phyloP scores from a whole-genome alignment of 2,329 filamentous ascomycete genomes.

The Colletotrichum incanum region DNA sequence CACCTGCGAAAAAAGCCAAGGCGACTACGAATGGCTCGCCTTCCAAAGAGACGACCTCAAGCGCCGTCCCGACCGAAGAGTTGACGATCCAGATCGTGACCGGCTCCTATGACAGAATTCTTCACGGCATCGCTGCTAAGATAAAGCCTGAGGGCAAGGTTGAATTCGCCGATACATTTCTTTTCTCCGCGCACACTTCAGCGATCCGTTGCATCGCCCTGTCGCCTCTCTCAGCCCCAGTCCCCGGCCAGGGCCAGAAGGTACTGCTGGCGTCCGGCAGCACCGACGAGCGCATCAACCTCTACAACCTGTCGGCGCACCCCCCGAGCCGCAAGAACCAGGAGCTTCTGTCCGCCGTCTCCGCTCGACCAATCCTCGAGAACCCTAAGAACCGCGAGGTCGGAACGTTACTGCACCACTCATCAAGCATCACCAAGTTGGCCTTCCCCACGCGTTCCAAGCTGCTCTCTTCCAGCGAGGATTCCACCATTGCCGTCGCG shows the following conservation, averaged over 20 bases:
- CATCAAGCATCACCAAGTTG: constrained; percentile 84
- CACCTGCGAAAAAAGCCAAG: constrained; percentile 53
- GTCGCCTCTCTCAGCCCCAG: constrained; percentile 79
- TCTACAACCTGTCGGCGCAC: constrained; percentile 88
- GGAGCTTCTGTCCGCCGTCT: constrained; percentile 76
- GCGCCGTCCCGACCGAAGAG: constrained; percentile 40
- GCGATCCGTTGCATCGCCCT: constrained; percentile 91
- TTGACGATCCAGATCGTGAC: constrained; percentile 89
- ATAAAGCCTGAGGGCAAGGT: constrained; percentile 65
- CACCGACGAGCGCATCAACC: constrained; percentile 94
- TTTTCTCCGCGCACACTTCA: constrained; percentile 94
- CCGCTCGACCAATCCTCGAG: constrained; percentile 82
- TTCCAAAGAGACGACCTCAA: constrained; percentile 30
- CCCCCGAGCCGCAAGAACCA: constrained; percentile 71
- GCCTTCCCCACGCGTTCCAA: constrained; percentile 90
- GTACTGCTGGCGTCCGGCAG: constrained; percentile 91
- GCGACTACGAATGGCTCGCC: constrained; percentile 33
- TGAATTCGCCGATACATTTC: constrained; percentile 90
- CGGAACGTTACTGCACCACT: constrained; percentile 89
- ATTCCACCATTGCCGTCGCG: constrained; percentile 91
- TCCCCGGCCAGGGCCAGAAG: constrained; percentile 79
- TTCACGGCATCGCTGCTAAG: constrained; percentile 91
- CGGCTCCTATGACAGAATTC: constrained; percentile 92
- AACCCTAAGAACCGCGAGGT: constrained; percentile 91
- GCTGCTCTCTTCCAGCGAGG: constrained; percentile 88